Evolutionary conservation across 345 rosid genomes (phyloP).

Genomic region (Salix udensis): DNA sequence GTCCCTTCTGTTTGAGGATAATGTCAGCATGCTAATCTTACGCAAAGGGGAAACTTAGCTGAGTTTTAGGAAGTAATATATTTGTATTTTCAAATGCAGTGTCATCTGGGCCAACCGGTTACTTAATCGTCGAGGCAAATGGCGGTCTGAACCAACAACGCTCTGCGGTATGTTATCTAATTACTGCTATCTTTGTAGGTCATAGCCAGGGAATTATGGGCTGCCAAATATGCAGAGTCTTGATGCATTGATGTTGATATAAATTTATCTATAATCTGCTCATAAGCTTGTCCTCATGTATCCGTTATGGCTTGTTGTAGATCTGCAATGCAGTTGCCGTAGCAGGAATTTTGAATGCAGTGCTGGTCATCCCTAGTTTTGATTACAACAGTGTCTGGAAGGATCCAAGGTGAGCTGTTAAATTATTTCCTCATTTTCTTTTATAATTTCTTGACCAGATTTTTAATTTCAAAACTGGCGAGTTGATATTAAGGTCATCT

Average conservation of each 20-base stretch:
- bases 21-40: neutral
- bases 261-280: neutral
- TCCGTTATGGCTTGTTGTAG: slow-evolving; percentile 31
- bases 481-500: neutral
- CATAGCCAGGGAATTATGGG: neutral
- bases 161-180: slow-evolving; percentile 57
- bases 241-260: neutral
- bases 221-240: neutral
- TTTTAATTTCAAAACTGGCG: neutral
- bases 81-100: slow-evolving; percentile 34
- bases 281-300: neutral
- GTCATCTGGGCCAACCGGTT: slow-evolving; percentile 48
- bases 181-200: neutral
- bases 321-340: slow-evolving; percentile 97
- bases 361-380: slow-evolving; percentile 71
- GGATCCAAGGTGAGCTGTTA: slow-evolving; percentile 66
- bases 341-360: slow-evolving; percentile 83
- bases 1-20: neutral
- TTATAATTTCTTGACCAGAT: neutral
- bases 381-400: slow-evolving; percentile 80
- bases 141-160: slow-evolving; percentile 99
- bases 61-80: neutral
- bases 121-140: slow-evolving; percentile 80
- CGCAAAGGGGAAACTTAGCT: neutral
- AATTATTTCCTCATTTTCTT: neutral